Evolutionary conservation across 2,329 filamentous ascomycete species (phyloP), one percentile per base, ranked within the genome.

Genomic region (Nothopassalora personata): DNA sequence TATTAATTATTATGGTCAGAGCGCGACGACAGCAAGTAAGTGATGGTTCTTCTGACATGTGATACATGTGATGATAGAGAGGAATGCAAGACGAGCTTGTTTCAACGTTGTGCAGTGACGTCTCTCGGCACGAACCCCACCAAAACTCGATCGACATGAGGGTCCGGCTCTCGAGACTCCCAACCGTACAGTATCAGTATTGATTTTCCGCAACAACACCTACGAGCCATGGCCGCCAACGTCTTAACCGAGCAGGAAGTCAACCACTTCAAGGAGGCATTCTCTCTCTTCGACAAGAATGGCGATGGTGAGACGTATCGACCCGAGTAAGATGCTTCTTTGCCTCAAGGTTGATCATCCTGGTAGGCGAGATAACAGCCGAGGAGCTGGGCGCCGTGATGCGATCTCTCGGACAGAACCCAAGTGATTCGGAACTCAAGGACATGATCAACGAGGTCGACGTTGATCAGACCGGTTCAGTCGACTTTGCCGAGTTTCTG

Each of bases 371-470:
- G 48, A 63, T 63, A 50, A 61, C 61, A 28, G 59, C 61, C 11
- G 59, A 56, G 30, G 61, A 63, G 39, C 59, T 63, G 10, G 61
- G 61, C 51, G 57, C 57, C 34, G 61, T 63, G 18, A 63, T 63
- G 61, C 59, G 59, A 19, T 59, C 59, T 18, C 54, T 63, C 4
- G 61, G 61, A 36, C 56, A 59, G 30, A 61, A 57, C 39, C 61
- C 61, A 23, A 63, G 56, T 19, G 61, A 63, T 10, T 47, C 54
- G 28, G 61, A 63, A 43, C 54, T 63, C 10, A 56, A 61, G 50
- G 61, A 63, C 39, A 61, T 63, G 61, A 48, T 63, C 15, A 53
- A 59, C 43, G 61, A 63, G 56, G 61, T 63, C 50, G 61, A 63
- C 34, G 56, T 54, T 7, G 61, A 63, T 31, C 56, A 59, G 50